Evolutionary conservation across 305 asterid species (phyloP), one percentile per base, ranked within the genome.

Genomic region (Caryopteris hybrid): DNA sequence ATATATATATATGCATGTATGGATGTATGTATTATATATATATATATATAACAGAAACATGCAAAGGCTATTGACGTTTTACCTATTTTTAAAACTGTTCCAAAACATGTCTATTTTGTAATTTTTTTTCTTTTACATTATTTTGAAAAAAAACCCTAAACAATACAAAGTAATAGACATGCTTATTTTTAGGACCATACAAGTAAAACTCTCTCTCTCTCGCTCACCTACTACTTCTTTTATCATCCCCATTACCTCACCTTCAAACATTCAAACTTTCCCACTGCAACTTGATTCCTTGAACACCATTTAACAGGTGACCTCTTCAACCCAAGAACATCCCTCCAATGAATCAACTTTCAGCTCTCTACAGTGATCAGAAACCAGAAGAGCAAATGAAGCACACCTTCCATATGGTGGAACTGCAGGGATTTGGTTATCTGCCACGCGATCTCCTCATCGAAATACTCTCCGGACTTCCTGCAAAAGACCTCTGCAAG

Each of bases 401-500:
- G 36, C 43, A 6, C 20, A 4, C 11, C 29, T 0, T 50, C 38
- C 76, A 43, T 6, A 14, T 48, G 41, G 66, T 76, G 60, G 80
- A 78, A 29, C 61, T 66, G 43, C 27, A 67, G 48, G 83, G 85
- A 14, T 61, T 80, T 33, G 77, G 68, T 4, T 23, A 65, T 61
- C 81, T 80, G 66, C 88, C 88, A 0, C 61, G 72, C 21, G 91
- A 85, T 75, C 73, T 83, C 31, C 14, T 71, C 47, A 72, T 81
- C 63, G 88, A 80, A 21, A 81, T 83, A 33, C 86, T 85, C 42
- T 52, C 86, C 2, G 61, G 85, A n/a, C 81, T 85, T 22, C 84
- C 85, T 0, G 64, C 72, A 0, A 85, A 81, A 59, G 75, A 59
- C 39, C 84, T 85, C 61, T 81, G 86, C 79, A 77, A 59, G 50